Conservation (phyloP, 2,329 filamentous ascomycete genomes). For the Dactylellina parvicollis region DNA sequence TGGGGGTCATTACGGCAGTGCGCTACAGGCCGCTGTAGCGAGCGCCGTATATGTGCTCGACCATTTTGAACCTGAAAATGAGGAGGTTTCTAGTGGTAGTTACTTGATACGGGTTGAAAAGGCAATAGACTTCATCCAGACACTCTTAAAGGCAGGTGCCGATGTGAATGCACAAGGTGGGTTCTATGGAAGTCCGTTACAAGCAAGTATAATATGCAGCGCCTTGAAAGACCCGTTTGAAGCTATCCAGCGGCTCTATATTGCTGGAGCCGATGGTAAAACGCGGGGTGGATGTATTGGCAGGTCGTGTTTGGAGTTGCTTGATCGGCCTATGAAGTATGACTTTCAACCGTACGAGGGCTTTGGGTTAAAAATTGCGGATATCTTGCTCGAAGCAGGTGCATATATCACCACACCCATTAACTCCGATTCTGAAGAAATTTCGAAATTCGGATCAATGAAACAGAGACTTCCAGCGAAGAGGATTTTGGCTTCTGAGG, state of each 20-base stretch:
- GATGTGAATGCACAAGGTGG: slow-evolving; percentile 3
- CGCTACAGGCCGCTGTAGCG: neutral
- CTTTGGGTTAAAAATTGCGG: neutral
- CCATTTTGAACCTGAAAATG: neutral
- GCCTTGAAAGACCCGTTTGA: neutral
- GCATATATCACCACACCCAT: neutral
- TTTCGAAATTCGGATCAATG: too few species aligned
- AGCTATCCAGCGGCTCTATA: neutral
- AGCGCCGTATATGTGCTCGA: neutral
- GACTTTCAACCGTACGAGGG: neutral
- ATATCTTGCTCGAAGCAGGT: neutral
- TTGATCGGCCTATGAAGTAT: neutral
- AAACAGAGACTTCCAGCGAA: too few species aligned
- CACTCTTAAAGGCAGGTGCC: neutral
- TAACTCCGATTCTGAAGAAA: too few species aligned
- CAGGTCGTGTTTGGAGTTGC: neutral
- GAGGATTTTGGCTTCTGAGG: too few species aligned
- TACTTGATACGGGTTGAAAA: too few species aligned
- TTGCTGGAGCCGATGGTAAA: neutral
- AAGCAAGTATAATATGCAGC: neutral
- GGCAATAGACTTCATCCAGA: neutral
- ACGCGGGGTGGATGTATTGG: too few species aligned
- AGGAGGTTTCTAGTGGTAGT: slow-evolving; percentile 1
- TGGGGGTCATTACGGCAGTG: neutral
- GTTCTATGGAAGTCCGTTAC: neutral